These are phyloP conservation scores for Boletellus ananas DNA, from an alignment of 768 basidiomycete genomes.

Conservation along the genomic window DNA sequence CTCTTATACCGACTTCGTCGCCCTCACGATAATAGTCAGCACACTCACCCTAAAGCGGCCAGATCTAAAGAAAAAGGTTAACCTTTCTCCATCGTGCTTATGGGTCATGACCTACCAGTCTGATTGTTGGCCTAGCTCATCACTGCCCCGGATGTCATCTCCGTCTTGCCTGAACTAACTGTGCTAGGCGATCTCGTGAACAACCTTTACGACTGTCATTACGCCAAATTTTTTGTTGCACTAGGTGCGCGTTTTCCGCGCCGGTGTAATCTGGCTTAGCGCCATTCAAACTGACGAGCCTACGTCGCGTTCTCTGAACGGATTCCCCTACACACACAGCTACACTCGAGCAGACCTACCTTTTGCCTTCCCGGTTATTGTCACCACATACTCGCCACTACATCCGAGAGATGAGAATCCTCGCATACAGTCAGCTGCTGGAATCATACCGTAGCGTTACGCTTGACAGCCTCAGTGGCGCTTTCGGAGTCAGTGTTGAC, in stretches of 20 bases:
- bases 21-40: conserved; percentile 76
- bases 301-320: not conserved
- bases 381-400: conserved; percentile 86
- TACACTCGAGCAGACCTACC: conserved; percentile 81
- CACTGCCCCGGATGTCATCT: conserved; percentile 80
- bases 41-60: conserved; percentile 73
- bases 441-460: conserved; percentile 89
- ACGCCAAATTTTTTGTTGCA: conserved; percentile 89
- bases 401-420: conserved; percentile 93
- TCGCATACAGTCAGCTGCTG: conserved; percentile 88
- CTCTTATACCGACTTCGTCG: conserved; percentile 86
- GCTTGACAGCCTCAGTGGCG: conserved; percentile 74
- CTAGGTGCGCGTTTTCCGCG: conserved; percentile 51
- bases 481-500: conserved; percentile 85
- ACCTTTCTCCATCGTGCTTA: not conserved
- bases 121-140: conserved; percentile 56
- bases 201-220: conserved; percentile 89
- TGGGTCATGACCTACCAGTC: not conserved
- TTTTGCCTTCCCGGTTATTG: conserved; percentile 84
- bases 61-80: conserved; percentile 88
- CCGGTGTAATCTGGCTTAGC: not conserved
- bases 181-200: conserved; percentile 79
- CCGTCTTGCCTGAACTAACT: conserved; percentile 79
- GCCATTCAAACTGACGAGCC: conserved; percentile 7
- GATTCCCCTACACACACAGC: conserved; percentile 41